Evolutionary conservation across 495 filamentous ascomycete species (phyloP).

Genomic region (Xylaria castorea): DNA sequence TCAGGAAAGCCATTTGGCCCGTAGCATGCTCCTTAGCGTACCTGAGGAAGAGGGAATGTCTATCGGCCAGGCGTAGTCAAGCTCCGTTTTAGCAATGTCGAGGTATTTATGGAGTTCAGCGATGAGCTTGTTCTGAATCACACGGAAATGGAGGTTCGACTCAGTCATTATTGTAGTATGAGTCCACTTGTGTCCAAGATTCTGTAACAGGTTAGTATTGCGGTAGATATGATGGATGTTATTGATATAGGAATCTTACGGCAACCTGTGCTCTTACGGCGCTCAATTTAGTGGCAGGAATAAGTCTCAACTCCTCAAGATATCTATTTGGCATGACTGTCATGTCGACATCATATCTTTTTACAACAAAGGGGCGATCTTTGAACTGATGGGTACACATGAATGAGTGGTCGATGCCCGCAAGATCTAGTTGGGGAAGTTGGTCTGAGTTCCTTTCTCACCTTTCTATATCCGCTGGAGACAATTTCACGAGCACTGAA

Average conservation of each 20-base stretch:
- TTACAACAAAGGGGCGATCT: background rate
- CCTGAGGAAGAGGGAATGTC: background rate
- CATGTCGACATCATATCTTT: background rate
- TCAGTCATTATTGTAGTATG: background rate
- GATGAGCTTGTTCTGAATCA: conserved; percentile 9
- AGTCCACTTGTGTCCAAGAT: conserved; percentile 1
- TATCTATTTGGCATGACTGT: background rate
- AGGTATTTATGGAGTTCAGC: conserved; percentile 17
- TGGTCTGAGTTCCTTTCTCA: background rate
- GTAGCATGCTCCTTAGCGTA: background rate
- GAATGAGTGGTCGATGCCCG: background rate
- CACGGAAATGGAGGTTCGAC: conserved; percentile 18
- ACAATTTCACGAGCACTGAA: background rate
- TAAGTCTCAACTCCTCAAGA: background rate
- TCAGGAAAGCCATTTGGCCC: background rate
- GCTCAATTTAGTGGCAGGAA: background rate
- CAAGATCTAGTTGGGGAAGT: background rate
- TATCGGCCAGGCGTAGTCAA: conserved; percentile 21
- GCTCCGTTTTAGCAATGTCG: conserved; percentile 4
- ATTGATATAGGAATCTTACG: background rate
- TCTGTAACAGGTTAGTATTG: background rate
- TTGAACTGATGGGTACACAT: background rate
- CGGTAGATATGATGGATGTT: too few species aligned
- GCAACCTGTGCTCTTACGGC: background rate
- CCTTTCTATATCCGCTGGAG: background rate